Evolutionary conservation across 2,329 filamentous ascomycete species (phyloP).

Genomic region (Colletotrichum shisoi): DNA sequence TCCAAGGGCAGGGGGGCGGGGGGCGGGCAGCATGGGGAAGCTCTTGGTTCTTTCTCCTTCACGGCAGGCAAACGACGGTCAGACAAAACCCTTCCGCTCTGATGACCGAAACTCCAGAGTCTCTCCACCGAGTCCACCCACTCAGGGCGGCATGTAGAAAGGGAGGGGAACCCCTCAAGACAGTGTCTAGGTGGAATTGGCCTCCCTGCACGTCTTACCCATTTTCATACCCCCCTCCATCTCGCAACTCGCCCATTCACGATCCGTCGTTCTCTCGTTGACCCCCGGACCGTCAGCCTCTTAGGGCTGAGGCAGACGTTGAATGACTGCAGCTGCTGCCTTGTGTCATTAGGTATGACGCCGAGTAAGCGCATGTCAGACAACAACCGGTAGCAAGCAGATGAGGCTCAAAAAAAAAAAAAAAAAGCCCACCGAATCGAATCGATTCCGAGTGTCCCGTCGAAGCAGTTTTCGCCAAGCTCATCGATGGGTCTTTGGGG

Average conservation of each 20-base stretch:
- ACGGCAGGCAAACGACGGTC: constrained; percentile 2
- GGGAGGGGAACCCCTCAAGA: background rate
- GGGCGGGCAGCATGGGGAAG: background rate
- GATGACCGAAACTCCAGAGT: constrained; percentile 7
- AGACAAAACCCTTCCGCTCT: background rate
- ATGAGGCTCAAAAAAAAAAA: constrained; percentile 29
- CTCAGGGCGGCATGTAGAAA: background rate
- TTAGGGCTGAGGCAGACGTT: constrained; percentile 24
- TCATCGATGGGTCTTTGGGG: background rate
- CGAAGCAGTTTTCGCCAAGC: background rate
- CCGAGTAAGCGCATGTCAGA: constrained; percentile 10
- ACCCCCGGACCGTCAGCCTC: constrained; percentile 26
- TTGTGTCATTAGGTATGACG: constrained; percentile 17
- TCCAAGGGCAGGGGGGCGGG: background rate
- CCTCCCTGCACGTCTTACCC: constrained; percentile 4
- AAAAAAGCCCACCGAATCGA: background rate
- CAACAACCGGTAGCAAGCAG: constrained; percentile 6
- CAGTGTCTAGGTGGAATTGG: constrained; percentile 3
- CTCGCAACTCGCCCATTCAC: constrained; percentile 9
- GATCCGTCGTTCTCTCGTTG: background rate
- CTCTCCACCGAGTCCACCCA: constrained; percentile 32
- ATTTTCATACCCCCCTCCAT: background rate
- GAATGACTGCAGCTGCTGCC: constrained; percentile 35
- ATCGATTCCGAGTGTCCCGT: background rate
- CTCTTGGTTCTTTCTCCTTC: background rate